Conservation (phyloP, 306 rosid species). For the Vigna radiata region DNA sequence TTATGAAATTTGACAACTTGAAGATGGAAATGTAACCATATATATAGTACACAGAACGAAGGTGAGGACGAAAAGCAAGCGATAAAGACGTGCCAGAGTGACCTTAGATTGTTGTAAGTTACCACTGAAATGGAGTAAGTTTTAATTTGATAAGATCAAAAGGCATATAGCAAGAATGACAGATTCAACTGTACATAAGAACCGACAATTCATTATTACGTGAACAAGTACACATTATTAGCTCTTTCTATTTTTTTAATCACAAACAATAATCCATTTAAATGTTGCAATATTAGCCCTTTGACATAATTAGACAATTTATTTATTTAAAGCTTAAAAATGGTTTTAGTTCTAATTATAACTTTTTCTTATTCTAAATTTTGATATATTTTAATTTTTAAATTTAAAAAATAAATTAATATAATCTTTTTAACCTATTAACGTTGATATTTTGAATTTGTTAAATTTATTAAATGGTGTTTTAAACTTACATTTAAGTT, state of each 20-base stretch:
- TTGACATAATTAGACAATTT: neutral
- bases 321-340: no score
- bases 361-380: no score
- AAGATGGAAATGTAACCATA: slow-evolving; percentile 9
- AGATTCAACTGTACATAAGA: neutral
- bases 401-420: no score
- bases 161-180: neutral
- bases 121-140: neutral
- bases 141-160: neutral
- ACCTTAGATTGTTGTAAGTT: neutral
- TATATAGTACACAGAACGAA: slow-evolving; percentile 17
- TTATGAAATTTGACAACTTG: neutral
- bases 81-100: slow-evolving; percentile 17
- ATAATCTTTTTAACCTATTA: no score
- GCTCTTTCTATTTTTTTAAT: neutral
- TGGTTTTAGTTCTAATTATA: no score
- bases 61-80: slow-evolving; percentile 23
- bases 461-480: no score
- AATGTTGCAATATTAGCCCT: neutral
- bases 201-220: neutral
- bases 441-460: no score
- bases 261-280: neutral
- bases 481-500: accelerated
- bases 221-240: neutral
- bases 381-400: no score